Conservation (phyloP, 2,329 filamentous ascomycete species). For the Anthostomella pinea region DNA sequence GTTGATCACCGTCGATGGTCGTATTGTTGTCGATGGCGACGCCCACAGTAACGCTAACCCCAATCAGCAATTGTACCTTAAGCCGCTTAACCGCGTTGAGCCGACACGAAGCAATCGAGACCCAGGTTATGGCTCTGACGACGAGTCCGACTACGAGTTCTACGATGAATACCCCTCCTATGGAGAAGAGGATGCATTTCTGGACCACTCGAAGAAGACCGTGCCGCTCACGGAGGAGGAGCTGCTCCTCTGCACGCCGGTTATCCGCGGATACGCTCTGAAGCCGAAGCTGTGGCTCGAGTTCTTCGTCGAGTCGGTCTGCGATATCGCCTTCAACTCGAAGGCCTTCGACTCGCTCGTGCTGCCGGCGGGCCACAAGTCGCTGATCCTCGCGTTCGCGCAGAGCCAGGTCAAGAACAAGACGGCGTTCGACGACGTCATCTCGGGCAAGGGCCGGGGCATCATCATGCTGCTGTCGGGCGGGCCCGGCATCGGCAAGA, state of each 20-base stretch:
- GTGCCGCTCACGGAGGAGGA: neutral
- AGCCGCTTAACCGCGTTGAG: neutral
- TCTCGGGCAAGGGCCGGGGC: slow-evolving; percentile 18
- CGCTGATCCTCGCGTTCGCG: slow-evolving; percentile 12
- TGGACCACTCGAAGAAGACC: neutral
- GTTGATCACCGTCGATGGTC: slow-evolving; percentile 2
- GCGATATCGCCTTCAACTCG: neutral
- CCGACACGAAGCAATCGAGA: neutral
- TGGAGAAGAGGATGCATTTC: neutral
- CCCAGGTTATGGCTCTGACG: neutral
- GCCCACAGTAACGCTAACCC: slow-evolving; percentile 1
- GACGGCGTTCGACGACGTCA: slow-evolving; percentile 16
- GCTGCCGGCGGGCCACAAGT: slow-evolving; percentile 8
- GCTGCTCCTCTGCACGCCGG: neutral
- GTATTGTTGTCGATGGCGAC: slow-evolving; percentile 7
- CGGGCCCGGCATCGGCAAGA: slow-evolving; percentile 19
- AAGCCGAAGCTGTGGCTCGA: neutral
- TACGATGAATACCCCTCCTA: neutral
- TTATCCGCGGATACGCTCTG: neutral
- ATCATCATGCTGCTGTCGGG: slow-evolving; percentile 19
- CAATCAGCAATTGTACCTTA: slow-evolving; percentile 1
- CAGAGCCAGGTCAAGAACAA: slow-evolving; percentile 9
- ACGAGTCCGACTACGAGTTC: neutral
- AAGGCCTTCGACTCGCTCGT: slow-evolving; percentile 4
- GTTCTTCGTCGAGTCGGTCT: neutral